Evolutionary conservation across 2,329 filamentous ascomycete genomes (phyloP).

Genomic region (Sarocladium brachiariae): DNA sequence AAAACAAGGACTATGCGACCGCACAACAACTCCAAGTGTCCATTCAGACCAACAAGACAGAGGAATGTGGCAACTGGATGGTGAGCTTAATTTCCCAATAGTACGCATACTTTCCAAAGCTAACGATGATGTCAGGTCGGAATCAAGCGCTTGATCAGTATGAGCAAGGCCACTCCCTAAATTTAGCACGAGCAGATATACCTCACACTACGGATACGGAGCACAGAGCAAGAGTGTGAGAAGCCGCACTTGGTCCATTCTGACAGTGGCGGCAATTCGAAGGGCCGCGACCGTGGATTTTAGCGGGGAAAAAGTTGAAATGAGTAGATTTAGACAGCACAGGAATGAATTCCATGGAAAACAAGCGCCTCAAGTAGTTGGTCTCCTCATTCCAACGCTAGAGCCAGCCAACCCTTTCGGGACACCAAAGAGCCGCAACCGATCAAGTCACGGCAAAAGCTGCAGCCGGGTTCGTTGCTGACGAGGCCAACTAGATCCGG

Average conservation of each 20-base stretch:
- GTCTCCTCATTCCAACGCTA: not conserved
- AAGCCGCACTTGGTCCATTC: not conserved
- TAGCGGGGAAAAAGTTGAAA: not conserved
- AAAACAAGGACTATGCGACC: conserved; percentile 60
- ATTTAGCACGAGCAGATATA: not conserved
- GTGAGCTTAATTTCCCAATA: conserved; percentile 40
- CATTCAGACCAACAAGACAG: conserved; percentile 68
- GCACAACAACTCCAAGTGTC: conserved; percentile 66
- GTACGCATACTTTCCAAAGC: conserved; percentile 15
- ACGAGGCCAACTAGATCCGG: conserved; percentile 2
- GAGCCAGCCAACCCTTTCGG: not conserved
- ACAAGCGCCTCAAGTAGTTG: not conserved
- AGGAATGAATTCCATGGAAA: conserved; percentile 19
- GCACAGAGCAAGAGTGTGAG: too few relatives aligned
- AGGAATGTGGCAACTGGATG: conserved; percentile 84
- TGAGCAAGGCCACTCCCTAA: conserved; percentile 68
- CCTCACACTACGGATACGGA: not conserved
- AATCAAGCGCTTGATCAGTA: conserved; percentile 69
- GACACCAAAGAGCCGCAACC: not conserved
- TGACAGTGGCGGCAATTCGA: not conserved
- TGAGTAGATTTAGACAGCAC: conserved; percentile 19
- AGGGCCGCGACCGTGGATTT: not conserved
- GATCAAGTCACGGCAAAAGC: not conserved
- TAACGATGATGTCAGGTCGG: conserved; percentile 53
- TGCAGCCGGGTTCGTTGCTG: not conserved